Percentiles rank a stretch among this genome's conserved stretches.
phyloP scores from a whole-genome alignment of 2,329 filamentous ascomycete genomes.

The Diplocarpon rosae region DNA sequence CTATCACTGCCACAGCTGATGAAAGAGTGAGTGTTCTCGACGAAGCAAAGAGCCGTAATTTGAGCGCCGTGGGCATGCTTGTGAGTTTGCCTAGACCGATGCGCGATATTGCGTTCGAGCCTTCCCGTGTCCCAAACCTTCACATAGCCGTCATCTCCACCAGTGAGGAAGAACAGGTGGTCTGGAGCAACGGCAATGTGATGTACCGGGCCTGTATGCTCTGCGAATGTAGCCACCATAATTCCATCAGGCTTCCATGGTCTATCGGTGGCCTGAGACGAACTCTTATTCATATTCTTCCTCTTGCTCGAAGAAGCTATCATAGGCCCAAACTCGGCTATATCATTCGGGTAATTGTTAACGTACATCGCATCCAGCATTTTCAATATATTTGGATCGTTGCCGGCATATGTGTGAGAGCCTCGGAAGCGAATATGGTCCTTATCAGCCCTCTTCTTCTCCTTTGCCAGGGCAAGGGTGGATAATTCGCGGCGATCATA shows the following conservation, averaged over 20 bases:
- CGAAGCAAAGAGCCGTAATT: slow-evolving; percentile 76
- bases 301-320: slow-evolving; percentile 57
- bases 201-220: slow-evolving; percentile 75
- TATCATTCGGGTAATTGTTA: slow-evolving; percentile 55
- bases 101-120: slow-evolving; percentile 81
- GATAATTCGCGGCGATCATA: slow-evolving; percentile 26
- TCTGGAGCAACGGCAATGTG: slow-evolving; percentile 76
- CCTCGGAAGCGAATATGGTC: slow-evolving; percentile 40
- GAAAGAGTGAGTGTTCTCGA: slow-evolving; percentile 90
- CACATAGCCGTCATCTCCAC: slow-evolving; percentile 79
- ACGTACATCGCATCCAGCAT: slow-evolving; percentile 79
- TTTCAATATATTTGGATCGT: slow-evolving; percentile 55
- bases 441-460: slow-evolving; percentile 27
- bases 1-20: slow-evolving; percentile 84
- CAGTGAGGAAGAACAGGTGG: slow-evolving; percentile 89
- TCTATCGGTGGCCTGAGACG: slow-evolving; percentile 32
- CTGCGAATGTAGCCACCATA: slow-evolving; percentile 77
- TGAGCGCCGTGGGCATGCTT: slow-evolving; percentile 59
- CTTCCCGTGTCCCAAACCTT: slow-evolving; percentile 89
- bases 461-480: slow-evolving; percentile 29
- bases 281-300: slow-evolving; percentile 33
- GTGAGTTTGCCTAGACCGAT: slow-evolving; percentile 79
- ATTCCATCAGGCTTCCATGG: slow-evolving; percentile 77
- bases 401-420: slow-evolving; percentile 78
- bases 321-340: slow-evolving; percentile 65